Base-by-base conservation (phyloP, 2,329 filamentous ascomycete species). In the Colletotrichum gloeosporioides region DNA sequence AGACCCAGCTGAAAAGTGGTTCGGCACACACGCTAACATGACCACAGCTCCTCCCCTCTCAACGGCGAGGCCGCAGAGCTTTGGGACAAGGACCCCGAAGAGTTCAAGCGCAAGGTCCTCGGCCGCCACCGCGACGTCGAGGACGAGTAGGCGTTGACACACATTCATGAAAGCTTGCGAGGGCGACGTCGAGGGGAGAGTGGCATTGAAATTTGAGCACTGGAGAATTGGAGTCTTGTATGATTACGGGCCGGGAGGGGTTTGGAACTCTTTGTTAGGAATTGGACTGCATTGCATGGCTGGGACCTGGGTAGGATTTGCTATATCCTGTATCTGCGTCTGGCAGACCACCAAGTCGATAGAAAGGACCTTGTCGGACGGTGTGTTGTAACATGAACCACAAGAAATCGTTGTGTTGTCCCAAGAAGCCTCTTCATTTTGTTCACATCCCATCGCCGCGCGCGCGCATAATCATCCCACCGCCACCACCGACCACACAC, bases 41-140 rank as follows among this genome's bases (percentile, higher is more conserved):
- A 5, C 4, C 64, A 74, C 78, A 99, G 96, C 85, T 92, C 97
- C 75, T 98, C 95, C 79, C 97, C 97, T 4, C 89, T 99, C 78
- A 99, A 99, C 81, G 98, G 96, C 76, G 96, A 99, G 86, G 97
- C 97, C 34, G 97, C 98, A 18, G 95, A 98, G 84, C 90, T 99
- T 57, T 99, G 97, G 96, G 96, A 98, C 84, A 95, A 93, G 80
- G 92, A 99, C 84, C 89, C 93, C 49, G 93, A 92, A 62, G 95
- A 98, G 84, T 99, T 97, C 90, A 95, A 98, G 90, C 92, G 92
- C 79, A 93, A 93, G 87, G 92, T 94, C 39, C 81, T 90, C 78
- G 91, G 86, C 65, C 89, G 92, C 76, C 92, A 94, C 85, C 88
- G 88, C 63, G 92, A 93, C 79, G 84, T 93, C 32, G 92, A 93